Base-by-base conservation (phyloP, 257 asterid genomes). In the Echium plantagineum region DNA sequence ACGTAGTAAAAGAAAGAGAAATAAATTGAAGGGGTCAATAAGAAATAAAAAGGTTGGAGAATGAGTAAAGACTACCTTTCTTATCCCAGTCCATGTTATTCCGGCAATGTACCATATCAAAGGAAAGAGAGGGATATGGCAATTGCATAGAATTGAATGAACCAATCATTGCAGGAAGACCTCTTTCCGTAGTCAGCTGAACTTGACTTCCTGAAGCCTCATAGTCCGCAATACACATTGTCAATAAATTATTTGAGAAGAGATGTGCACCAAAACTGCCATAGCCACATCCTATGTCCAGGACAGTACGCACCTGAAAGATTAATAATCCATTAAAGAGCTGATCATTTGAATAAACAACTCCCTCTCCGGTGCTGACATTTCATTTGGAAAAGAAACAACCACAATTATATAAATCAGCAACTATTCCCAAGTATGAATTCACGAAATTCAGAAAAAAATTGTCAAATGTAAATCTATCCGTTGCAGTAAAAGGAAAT, bases 141-240 rank as follows among this genome's bases (percentile, higher is more conserved):
- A 93, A 77, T 77, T 93, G 97, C 79, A 81, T 82, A 57, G 89
- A 82, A 67, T 85, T 68, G 69, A 93, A 89, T 61, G 97, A 89
- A 62, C 93, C 95, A 67, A 89, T 80, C 94, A 93, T 81, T 54
- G 99, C 99, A 15, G 99, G 99, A 69, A 93, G 95, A 53, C 99
- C 99, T 77, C 99, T 81, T 82, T 93, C 99, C 32, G 86, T 94
- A 57, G 97, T 93, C 61, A 93, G 82, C 69, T 93, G 99, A 66
- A 89, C 97, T 82, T 93, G 99, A 81, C 99, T 93, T 61, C 99
- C 99, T 15, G 99, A 93, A 21, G 93, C 82, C 80, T 93, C 99
- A 68, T 89, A 93, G 75, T 86, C 82, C 6, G 99, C 99, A 61
- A 87, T 52, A 69, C 99, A 93, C 88, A 85, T 83, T 66, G 97